A percentile compares a stretch with the other conserved stretches of the same genome.
These are phyloP conservation scores for Speleostelium caveatum DNA, from an alignment of 78 protist species.

Conservation along the genomic window DNA sequence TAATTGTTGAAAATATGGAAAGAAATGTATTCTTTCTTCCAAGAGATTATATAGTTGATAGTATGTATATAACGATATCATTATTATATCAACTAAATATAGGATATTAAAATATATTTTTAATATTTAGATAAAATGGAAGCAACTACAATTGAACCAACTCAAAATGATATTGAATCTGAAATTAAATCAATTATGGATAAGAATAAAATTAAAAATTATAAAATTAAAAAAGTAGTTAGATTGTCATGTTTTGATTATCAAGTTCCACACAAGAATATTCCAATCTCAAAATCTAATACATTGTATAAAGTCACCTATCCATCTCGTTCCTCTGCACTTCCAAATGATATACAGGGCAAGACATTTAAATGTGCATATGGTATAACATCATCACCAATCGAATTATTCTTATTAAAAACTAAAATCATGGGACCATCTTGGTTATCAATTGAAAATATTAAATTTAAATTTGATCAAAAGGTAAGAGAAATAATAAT, in stretches of 20 bases:
- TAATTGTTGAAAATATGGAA: constrained; percentile 21
- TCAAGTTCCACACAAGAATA: constrained; percentile 5
- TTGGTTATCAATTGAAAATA: constrained; percentile 80
- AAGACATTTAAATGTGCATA: constrained; percentile 74
- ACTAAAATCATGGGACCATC: constrained; percentile 94
- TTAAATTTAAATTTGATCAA: not conserved
- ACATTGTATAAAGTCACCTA: constrained; percentile 29
- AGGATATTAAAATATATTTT: too few species aligned
- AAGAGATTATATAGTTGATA: constrained; percentile 44
- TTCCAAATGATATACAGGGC: constrained; percentile 31
- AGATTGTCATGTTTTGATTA: constrained; percentile 53
- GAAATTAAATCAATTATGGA: constrained; percentile 11
- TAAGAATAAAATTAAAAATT: not conserved
- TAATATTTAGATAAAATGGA: constrained; percentile 2
- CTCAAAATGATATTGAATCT: not conserved
- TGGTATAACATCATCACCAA: constrained; percentile 83
- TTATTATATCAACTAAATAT: not conserved
- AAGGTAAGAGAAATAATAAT: not conserved
- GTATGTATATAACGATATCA: not conserved
- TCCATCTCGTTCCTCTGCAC: not conserved
- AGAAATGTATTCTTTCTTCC: constrained; percentile 67
- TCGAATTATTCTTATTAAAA: constrained; percentile 90
- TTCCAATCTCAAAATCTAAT: not conserved
- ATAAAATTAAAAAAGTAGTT: constrained; percentile 13
- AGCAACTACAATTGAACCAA: constrained; percentile 24